Evolutionary conservation across 1,139 yeast genomes (phyloP).

Genomic region (Kluyveromyces sp.): DNA sequence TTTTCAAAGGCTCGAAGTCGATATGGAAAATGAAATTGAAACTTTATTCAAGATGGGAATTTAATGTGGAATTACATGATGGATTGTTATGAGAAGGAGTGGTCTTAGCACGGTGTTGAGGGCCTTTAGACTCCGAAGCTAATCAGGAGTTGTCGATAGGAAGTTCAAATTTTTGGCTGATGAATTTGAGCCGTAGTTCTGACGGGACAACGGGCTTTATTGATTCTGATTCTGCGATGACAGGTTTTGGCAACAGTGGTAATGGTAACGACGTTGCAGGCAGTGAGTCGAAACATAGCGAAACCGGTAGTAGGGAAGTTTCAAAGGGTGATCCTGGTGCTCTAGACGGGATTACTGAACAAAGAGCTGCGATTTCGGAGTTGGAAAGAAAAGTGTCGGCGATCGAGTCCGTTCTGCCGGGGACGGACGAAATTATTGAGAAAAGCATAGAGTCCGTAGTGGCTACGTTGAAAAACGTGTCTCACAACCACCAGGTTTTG

Average conservation of each 20-base stretch:
- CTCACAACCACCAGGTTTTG: slow-evolving; percentile 30
- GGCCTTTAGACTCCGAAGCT: too few species aligned
- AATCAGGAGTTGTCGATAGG: not conserved
- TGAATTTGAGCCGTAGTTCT: not conserved
- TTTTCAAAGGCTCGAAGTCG: not conserved
- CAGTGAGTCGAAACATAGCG: not conserved
- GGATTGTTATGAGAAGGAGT: too few species aligned
- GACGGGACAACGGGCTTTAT: not conserved
- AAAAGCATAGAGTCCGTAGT: slow-evolving; percentile 19
- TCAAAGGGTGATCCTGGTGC: not conserved
- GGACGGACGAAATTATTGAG: slow-evolving; percentile 17
- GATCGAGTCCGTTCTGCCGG: slow-evolving; percentile 16
- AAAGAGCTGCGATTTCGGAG: slow-evolving; percentile 10
- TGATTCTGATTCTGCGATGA: slow-evolving; percentile 1
- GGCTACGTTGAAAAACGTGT: slow-evolving; percentile 24
- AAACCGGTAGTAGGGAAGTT: not conserved
- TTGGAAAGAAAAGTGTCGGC: slow-evolving; percentile 11
- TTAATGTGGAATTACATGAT: not conserved
- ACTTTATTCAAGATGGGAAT: not conserved
- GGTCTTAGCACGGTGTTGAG: too few species aligned
- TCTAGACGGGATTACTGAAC: slow-evolving; percentile 7
- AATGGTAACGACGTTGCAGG: not conserved
- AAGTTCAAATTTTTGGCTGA: not conserved
- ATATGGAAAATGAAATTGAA: not conserved
- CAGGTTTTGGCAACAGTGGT: not conserved